Conservation (phyloP, 2,329 filamentous ascomycete genomes). For the Ambrosiella xylebori region DNA sequence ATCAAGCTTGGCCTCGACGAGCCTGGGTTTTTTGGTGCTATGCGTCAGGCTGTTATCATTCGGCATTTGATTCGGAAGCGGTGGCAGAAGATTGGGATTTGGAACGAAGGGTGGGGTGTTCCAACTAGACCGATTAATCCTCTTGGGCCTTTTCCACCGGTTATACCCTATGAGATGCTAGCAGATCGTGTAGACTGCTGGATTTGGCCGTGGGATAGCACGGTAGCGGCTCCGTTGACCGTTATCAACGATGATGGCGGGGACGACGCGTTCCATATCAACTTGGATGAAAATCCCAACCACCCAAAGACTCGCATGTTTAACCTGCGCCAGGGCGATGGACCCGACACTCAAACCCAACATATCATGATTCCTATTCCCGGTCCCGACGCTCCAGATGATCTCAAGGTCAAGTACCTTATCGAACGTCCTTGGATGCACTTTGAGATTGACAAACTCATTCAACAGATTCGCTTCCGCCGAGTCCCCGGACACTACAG, state of each 20-base stretch:
- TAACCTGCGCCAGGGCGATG: neutral
- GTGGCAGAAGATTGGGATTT: conserved; percentile 8
- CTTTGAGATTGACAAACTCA: neutral
- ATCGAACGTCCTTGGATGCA: conserved; percentile 11
- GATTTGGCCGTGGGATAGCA: conserved; percentile 10
- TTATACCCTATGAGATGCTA: neutral
- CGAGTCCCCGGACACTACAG: neutral
- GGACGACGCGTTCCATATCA: neutral
- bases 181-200: conserved; percentile 1
- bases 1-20: no score
- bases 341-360: neutral
- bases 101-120: conserved; percentile 10
- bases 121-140: neutral
- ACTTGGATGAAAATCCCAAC: neutral
- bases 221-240: neutral
- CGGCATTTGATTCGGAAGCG: conserved; percentile 9
- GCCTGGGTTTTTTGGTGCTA: neutral
- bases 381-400: neutral
- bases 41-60: neutral
- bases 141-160: neutral
- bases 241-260: neutral
- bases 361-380: neutral
- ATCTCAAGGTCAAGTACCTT: neutral
- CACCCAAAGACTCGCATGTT: conserved; percentile 4
- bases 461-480: conserved; percentile 5